These are phyloP conservation scores for Verticillium nonalfalfae DNA, from an alignment of 2,329 filamentous ascomycete species.

Conservation along the genomic window DNA sequence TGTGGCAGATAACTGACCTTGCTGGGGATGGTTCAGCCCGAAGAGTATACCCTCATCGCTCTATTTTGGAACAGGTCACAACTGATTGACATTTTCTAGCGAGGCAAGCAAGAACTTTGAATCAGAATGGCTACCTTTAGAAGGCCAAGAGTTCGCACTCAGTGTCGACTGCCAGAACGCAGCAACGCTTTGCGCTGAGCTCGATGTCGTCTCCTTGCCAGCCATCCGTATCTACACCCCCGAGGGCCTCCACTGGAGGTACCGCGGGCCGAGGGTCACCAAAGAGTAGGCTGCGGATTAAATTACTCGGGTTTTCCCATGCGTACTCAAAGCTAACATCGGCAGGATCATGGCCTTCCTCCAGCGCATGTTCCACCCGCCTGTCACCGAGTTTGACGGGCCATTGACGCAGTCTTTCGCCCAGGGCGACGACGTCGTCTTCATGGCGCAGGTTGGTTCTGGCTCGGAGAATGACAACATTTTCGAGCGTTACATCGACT, in stretches of 20 bases:
- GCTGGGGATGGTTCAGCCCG: not conserved
- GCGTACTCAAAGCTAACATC: not conserved
- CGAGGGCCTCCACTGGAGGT: conserved; percentile 25
- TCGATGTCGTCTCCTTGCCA: conserved; percentile 37
- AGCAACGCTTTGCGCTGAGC: conserved; percentile 29
- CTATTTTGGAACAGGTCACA: not conserved
- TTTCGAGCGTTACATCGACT: conserved; percentile 18
- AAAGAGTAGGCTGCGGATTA: conserved; percentile 21
- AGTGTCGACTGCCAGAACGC: conserved; percentile 33
- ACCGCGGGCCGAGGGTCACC: conserved; percentile 35
- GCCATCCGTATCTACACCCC: conserved; percentile 35
- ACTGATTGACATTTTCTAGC: not conserved
- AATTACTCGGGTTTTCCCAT: too few relatives aligned
- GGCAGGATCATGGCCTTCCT: conserved; percentile 21
- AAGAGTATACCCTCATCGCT: not conserved
- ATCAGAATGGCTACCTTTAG: conserved; percentile 24
- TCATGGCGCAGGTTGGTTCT: conserved; percentile 31
- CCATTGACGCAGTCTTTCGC: conserved; percentile 24
- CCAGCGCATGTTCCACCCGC: conserved; percentile 18
- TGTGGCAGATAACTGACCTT: not conserved
- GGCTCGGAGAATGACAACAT: conserved; percentile 19
- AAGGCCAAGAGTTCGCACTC: conserved; percentile 16
- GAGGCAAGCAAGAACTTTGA: conserved; percentile 22
- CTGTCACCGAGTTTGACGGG: conserved; percentile 18
- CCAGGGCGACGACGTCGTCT: conserved; percentile 31